phyloP scores from a whole-genome alignment of 768 basidiomycete species.

The Vishniacozyma victoriae region DNA sequence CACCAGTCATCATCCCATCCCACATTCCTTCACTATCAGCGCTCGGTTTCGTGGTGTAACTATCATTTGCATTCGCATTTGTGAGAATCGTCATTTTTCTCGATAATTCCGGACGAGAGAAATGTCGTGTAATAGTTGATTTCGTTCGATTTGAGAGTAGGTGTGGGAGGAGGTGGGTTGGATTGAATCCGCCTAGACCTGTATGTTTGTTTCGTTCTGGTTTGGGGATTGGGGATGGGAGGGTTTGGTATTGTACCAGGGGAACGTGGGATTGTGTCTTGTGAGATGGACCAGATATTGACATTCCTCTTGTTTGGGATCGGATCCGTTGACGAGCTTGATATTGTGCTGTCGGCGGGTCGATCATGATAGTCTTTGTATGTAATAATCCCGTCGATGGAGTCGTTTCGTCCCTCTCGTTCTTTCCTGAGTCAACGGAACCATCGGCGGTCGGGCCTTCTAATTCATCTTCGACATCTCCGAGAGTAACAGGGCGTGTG shows the following conservation, averaged over 20 bases:
- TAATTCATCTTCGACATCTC: too few relatives aligned
- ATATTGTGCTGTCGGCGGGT: background rate
- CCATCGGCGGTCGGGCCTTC: too few relatives aligned
- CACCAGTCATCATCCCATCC: slow-evolving; percentile 7
- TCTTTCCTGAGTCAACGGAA: too few relatives aligned
- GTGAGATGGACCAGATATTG: background rate
- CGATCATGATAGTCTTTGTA: too few relatives aligned
- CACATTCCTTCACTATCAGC: slow-evolving; percentile 7
- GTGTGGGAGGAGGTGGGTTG: slow-evolving; percentile 1
- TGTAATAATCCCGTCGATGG: too few relatives aligned
- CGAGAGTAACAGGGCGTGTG: too few relatives aligned
- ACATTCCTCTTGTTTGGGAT: background rate
- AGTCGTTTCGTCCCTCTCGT: too few relatives aligned
- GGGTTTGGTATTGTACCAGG: too few relatives aligned
- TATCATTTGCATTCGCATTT: slow-evolving; percentile 2
- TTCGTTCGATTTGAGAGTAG: slow-evolving; percentile 3
- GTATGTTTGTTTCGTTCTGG: slow-evolving; percentile 6
- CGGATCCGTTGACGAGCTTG: background rate
- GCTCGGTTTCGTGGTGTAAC: background rate
- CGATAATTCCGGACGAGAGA: background rate
- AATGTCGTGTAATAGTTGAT: slow-evolving; percentile 2
- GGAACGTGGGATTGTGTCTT: too few relatives aligned
- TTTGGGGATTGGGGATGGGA: background rate
- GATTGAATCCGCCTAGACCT: slow-evolving; percentile 14
- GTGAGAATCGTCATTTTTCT: background rate